Evolutionary conservation across 1,284 basidiomycete genomes (phyloP).

Genomic region (Boletus sp.): DNA sequence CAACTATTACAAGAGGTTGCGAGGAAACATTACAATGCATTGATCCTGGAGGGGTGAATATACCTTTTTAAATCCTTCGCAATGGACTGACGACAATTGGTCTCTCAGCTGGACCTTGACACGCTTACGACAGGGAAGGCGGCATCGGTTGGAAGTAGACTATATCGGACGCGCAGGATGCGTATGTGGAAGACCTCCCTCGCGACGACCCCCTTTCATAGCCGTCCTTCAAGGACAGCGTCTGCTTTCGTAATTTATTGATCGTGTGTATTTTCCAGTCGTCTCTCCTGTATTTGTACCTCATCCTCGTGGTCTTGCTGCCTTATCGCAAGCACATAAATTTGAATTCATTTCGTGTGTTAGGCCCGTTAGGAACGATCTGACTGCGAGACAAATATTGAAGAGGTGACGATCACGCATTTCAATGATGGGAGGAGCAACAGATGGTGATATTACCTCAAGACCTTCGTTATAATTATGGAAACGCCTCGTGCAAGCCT

Average conservation of each 20-base stretch:
- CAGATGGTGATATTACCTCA: constrained; percentile 34
- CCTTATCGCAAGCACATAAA: constrained; percentile 19
- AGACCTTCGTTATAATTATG: constrained; percentile 24
- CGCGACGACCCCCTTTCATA: constrained; percentile 61
- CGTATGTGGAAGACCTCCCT: constrained; percentile 43
- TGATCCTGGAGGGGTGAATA: constrained; percentile 64
- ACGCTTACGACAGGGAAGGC: constrained; percentile 56
- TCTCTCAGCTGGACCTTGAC: constrained; percentile 62
- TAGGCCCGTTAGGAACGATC: constrained; percentile 29
- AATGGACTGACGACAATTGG: constrained; percentile 11
- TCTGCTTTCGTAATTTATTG: constrained; percentile 29
- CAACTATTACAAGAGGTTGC: constrained; percentile 55
- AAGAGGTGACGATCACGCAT: constrained; percentile 33
- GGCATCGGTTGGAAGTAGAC: constrained; percentile 60
- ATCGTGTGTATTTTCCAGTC: constrained; percentile 27
- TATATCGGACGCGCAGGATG: constrained; percentile 66
- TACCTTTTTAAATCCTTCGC: not conserved
- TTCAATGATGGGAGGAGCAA: constrained; percentile 26
- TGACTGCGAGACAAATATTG: constrained; percentile 24
- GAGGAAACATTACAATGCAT: constrained; percentile 57
- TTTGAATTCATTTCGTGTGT: constrained; percentile 13
- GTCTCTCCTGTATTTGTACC: constrained; percentile 30
- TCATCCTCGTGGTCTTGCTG: constrained; percentile 29
- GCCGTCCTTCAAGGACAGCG: constrained; percentile 46
- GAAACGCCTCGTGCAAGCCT: constrained; percentile 27